Evolutionary conservation across 2,329 filamentous ascomycete species (phyloP), one percentile per base, ranked within the genome.

Genomic region (Colletotrichum sp.): DNA sequence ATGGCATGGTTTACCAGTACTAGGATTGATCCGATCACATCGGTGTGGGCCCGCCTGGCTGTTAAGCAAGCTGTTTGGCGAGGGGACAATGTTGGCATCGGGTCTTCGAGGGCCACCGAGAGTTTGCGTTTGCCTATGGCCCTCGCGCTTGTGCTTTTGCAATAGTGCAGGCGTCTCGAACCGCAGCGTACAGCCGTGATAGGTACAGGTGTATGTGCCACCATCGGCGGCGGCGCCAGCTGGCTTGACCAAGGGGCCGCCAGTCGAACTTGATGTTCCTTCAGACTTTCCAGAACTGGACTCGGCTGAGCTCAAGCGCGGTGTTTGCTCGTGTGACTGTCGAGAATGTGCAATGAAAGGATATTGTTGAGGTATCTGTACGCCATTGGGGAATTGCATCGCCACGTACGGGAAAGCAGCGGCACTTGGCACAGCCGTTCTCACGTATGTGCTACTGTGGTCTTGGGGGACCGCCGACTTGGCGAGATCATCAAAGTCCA

Each of bases 161-260:
- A 99, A 89, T 79, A 96, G 92, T 10, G 92, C 90, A 6, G 96
- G 95, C 2, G 95, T 95, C 79, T 98, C 95, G 82, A 99, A 99
- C 69, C 97, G 94, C 79, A 94, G 89, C 1, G 93, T 93, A 83
- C 97, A 99, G 13, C 96, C 95, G 81, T 98, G 96, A 81, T 98
- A 98, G 1, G 96, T 98, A 85, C 97, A 99, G 2, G 96, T 98
- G 86, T 98, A 99, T 0, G 96, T 98, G 15, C 96, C 96, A 24
- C 93, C 91, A 79, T 98, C 95, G 0, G 95, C 94, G 18, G 89
- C 88, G 3, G 93, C 92, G 55, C 92, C 89, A 3, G 87, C 84
- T 0, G 95, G 95, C 49, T 90, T 87, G 44, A 82, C 81, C 7
- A 75, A 80, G 10, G 85, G 83, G 12, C 82, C 85, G 32, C 78